phyloP scores from a whole-genome alignment of 345 rosid genomes.

The Eutrema japonicum region DNA sequence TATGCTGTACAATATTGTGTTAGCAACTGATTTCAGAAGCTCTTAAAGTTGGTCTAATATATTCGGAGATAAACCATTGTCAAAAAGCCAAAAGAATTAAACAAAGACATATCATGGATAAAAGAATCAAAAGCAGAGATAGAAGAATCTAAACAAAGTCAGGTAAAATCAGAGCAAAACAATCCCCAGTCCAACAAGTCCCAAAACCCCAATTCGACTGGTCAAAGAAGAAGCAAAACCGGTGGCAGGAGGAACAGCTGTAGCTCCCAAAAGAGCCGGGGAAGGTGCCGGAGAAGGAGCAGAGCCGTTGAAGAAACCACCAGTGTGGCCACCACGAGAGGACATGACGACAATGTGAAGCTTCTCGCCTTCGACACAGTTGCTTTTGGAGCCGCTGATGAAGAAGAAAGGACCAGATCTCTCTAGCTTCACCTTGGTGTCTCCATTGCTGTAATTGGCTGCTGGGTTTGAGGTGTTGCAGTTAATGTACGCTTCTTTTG shows the following conservation, averaged over 20 bases:
- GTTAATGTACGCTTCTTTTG: slow-evolving; percentile 40
- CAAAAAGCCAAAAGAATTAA: slow-evolving; percentile 14
- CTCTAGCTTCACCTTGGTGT: slow-evolving; percentile 46
- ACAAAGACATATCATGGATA: neutral
- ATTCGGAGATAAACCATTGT: neutral
- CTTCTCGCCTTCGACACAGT: slow-evolving; percentile 46
- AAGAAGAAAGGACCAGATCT: slow-evolving; percentile 45
- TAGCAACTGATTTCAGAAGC: slow-evolving; percentile 3
- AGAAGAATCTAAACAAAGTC: neutral
- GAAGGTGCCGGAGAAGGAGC: slow-evolving; percentile 50
- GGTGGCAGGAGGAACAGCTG: slow-evolving; percentile 37
- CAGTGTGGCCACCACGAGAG: slow-evolving; percentile 33
- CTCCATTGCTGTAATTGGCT: slow-evolving; percentile 39
- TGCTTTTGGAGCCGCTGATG: slow-evolving; percentile 47
- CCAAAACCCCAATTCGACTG: slow-evolving; percentile 19
- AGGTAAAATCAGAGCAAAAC: neutral
- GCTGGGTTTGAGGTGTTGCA: slow-evolving; percentile 46
- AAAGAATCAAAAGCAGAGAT: slow-evolving; percentile 14
- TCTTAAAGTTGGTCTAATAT: slow-evolving; percentile 24
- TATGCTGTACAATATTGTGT: slow-evolving; percentile 30
- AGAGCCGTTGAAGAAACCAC: slow-evolving; percentile 39
- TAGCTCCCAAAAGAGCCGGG: slow-evolving; percentile 1
- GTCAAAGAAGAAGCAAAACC: slow-evolving; percentile 31
- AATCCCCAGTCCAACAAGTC: slow-evolving; percentile 29
- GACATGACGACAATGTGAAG: slow-evolving; percentile 43